phyloP scores from a whole-genome alignment of 2,329 filamentous ascomycete genomes.

The Amauroascus niger region DNA sequence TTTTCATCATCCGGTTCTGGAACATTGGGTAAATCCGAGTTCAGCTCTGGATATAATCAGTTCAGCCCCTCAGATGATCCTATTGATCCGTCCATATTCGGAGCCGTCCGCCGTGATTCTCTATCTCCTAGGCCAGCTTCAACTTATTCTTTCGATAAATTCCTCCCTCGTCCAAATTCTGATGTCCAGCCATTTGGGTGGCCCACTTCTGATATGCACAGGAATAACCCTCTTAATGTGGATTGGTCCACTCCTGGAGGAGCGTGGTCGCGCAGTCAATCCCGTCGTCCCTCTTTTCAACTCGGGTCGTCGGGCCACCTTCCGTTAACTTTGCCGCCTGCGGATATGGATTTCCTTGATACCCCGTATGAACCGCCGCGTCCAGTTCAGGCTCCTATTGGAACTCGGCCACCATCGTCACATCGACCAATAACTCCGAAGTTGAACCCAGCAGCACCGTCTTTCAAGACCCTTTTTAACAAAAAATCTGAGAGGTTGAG shows the following conservation, averaged over 20 bases:
- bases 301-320: slow-evolving; percentile 60
- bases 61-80: slow-evolving; percentile 40
- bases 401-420: slow-evolving; percentile 59
- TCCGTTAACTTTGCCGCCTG: slow-evolving; percentile 44
- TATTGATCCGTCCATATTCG: slow-evolving; percentile 39
- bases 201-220: slow-evolving; percentile 46
- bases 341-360: slow-evolving; percentile 41
- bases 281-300: slow-evolving; percentile 70
- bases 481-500: slow-evolving; percentile 36
- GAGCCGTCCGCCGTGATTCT: slow-evolving; percentile 35
- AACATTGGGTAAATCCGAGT: slow-evolving; percentile 26
- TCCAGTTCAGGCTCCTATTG: slow-evolving; percentile 59
- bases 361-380: slow-evolving; percentile 42
- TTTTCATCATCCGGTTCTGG: slow-evolving; percentile 30
- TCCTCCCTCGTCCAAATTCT: slow-evolving; percentile 63
- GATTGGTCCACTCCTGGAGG: slow-evolving; percentile 45
- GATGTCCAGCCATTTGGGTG: slow-evolving; percentile 70
- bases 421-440: slow-evolving; percentile 48
- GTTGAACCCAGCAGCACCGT: slow-evolving; percentile 81
- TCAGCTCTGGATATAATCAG: slow-evolving; percentile 37
- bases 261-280: slow-evolving; percentile 66
- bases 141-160: slow-evolving; percentile 46
- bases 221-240: slow-evolving; percentile 43
- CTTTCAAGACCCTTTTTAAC: slow-evolving; percentile 67
- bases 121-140: slow-evolving; percentile 43